phyloP scores from a whole-genome alignment of 2,329 filamentous ascomycete species.

The Elsinoe necatrix region DNA sequence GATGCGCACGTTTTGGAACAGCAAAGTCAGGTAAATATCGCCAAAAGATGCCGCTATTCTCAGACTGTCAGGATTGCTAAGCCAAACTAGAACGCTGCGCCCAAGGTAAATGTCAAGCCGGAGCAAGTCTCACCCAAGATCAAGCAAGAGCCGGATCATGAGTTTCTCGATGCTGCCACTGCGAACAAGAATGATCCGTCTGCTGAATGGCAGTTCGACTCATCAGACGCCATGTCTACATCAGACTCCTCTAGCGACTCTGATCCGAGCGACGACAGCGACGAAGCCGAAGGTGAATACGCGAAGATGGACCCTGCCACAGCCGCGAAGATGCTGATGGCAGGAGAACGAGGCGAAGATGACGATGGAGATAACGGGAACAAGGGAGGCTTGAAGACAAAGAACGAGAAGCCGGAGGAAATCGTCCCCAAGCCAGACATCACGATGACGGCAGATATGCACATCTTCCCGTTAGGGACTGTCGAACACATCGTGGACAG shows the following conservation, averaged over 20 bases:
- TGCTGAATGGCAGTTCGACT: constrained; percentile 72
- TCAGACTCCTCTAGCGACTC: constrained; percentile 27
- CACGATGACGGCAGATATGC: constrained; percentile 66
- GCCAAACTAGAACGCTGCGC: too few relatives aligned
- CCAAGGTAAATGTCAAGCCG: not conserved
- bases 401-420: constrained; percentile 62
- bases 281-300: constrained; percentile 51
- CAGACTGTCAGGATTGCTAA: not conserved
- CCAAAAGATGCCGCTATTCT: not conserved
- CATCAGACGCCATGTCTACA: constrained; percentile 52
- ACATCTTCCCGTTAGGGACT: constrained; percentile 64
- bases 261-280: constrained; percentile 46
- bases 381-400: constrained; percentile 58
- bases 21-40: not conserved
- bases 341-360: constrained; percentile 69
- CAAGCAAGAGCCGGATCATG: constrained; percentile 25
- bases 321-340: constrained; percentile 76
- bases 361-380: constrained; percentile 53
- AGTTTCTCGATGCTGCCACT: constrained; percentile 38
- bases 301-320: constrained; percentile 72
- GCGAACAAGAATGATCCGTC: constrained; percentile 44
- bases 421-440: constrained; percentile 60
- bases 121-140: not conserved
- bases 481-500: constrained; percentile 73
- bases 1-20: not conserved